These are phyloP conservation scores for Debaryomyces psychrophilus DNA, from an alignment of 1,139 yeast species.

Conservation along the genomic window DNA sequence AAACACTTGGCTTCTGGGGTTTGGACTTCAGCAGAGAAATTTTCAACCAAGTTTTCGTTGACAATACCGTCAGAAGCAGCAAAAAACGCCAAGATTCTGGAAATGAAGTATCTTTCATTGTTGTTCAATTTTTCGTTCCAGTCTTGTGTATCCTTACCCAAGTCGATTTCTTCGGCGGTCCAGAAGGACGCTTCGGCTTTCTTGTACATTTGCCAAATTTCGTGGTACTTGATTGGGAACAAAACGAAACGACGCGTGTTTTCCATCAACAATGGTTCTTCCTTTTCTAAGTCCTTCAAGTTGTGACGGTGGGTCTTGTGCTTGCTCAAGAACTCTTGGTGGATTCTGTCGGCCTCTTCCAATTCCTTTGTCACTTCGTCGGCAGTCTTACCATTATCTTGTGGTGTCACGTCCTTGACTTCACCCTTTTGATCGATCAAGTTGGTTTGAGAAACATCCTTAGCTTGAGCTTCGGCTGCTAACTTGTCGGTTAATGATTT, in stretches of 20 bases:
- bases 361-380: conserved; percentile 23
- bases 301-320: conserved; percentile 72
- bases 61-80: conserved; percentile 99
- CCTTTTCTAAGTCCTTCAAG: conserved; percentile 75
- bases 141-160: conserved; percentile 86
- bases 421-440: conserved; percentile 21
- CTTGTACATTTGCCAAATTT: conserved; percentile 98
- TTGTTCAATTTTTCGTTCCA: conserved; percentile 86
- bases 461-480: conserved; percentile 50
- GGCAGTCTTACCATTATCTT: conserved; percentile 17
- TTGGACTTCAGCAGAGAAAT: conserved; percentile 96
- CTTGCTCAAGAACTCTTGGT: conserved; percentile 55
- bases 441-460: conserved; percentile 39
- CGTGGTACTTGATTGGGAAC: conserved; percentile 97
- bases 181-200: conserved; percentile 99
- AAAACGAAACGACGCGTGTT: conserved; percentile 89
- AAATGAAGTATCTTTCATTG: conserved; percentile 87
- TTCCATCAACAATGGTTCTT: conserved; percentile 87
- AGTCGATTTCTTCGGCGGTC: conserved; percentile 99
- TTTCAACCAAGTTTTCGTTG: conserved; percentile 94
- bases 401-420: conserved; percentile 14
- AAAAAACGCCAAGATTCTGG: conserved; percentile 94
- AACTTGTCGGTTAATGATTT: conserved; percentile 47
- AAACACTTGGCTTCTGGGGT: conserved; percentile 97
- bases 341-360: conserved; percentile 32